phyloP scores from a whole-genome alignment of 495 filamentous ascomycete species.

The Alectoria sarmentosa region DNA sequence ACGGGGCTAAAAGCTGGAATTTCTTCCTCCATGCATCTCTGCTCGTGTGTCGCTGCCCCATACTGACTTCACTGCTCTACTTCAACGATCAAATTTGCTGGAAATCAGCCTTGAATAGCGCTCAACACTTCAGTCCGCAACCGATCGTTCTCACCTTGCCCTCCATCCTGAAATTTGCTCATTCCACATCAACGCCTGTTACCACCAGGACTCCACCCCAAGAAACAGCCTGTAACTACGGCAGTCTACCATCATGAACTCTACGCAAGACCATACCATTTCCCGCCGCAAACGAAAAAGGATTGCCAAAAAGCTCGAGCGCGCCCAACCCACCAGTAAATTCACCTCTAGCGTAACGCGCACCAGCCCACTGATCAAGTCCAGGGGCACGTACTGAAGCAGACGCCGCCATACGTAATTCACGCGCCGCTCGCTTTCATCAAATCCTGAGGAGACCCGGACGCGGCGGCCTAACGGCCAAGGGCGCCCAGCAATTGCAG shows the following conservation, averaged over 20 bases:
- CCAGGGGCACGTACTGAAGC: not conserved
- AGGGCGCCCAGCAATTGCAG: not conserved
- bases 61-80: not conserved
- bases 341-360: not conserved
- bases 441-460: not conserved
- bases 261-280: not conserved
- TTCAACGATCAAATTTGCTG: not conserved
- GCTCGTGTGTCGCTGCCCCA: too few relatives aligned
- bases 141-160: not conserved
- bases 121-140: not conserved
- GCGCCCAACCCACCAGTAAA: not conserved
- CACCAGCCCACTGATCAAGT: not conserved
- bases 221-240: not conserved
- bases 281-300: not conserved
- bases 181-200: not conserved
- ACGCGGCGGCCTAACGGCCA: not conserved
- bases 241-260: not conserved
- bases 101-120: not conserved
- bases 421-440: not conserved
- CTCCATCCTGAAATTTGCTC: not conserved
- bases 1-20: too few relatives aligned
- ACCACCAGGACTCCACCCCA: not conserved
- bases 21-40: too few relatives aligned
- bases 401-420: not conserved
- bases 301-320: not conserved